phyloP scores from a whole-genome alignment of 169 alveolate genomes.

The Plasmodium falciparum region DNA sequence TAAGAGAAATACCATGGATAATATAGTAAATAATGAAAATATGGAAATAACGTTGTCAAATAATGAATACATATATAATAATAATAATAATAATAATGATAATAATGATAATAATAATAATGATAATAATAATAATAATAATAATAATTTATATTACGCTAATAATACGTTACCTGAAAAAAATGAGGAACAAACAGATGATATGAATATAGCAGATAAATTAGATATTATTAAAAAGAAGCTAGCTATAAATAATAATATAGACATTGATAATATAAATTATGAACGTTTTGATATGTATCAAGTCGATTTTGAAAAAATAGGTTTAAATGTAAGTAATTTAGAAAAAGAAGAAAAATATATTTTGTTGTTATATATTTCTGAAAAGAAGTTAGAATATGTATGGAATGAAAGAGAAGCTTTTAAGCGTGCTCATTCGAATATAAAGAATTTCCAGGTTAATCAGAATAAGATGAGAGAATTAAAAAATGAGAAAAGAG shows the following conservation, averaged over 20 bases:
- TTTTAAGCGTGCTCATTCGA: conserved; percentile 5
- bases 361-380: conserved; percentile 60
- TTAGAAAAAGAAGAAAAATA: conserved; percentile 65
- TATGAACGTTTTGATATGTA: conserved; percentile 47
- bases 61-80: conserved; percentile 1
- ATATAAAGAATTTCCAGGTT: conserved; percentile 1
- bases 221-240: conserved; percentile 30
- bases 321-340: conserved; percentile 49
- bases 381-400: conserved; percentile 36
- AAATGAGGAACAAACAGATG: conserved; percentile 3
- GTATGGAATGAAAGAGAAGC: conserved; percentile 9
- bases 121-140: neutral
- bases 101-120: neutral
- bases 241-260: conserved; percentile 32
- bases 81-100: neutral
- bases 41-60: neutral
- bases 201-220: conserved; percentile 14
- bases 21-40: neutral
- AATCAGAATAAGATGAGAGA: conserved; percentile 10
- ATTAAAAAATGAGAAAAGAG: neutral
- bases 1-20: conserved; percentile 11
- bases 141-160: neutral
- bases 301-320: conserved; percentile 50
- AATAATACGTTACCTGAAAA: neutral
- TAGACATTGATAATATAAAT: conserved; percentile 35